A percentile compares a stretch with the other conserved stretches of the same genome.
Conservation (phyloP, 2,329 filamentous ascomycete species). For the Magnaporthiopsis incrustans region DNA sequence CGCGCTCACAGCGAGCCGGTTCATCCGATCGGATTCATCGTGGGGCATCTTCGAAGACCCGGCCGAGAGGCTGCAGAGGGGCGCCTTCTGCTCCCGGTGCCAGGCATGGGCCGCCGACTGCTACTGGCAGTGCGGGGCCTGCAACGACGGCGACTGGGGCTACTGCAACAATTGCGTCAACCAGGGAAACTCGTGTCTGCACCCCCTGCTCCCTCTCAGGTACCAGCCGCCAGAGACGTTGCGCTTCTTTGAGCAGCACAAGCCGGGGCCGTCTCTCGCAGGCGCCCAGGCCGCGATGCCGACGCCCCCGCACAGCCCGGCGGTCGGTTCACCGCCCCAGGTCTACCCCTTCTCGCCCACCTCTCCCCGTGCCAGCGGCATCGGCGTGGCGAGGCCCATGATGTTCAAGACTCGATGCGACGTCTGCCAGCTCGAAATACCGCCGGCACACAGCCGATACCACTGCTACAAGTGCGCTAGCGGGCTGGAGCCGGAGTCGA, state of each 20-base stretch:
- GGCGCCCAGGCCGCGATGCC: constrained; percentile 29
- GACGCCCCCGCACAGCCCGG: constrained; percentile 50
- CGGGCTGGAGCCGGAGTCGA: constrained; percentile 33
- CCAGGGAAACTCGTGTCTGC: constrained; percentile 70
- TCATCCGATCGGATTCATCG: constrained; percentile 23
- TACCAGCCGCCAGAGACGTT: constrained; percentile 37
- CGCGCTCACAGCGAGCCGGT: constrained; percentile 50
- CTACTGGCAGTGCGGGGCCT: constrained; percentile 82
- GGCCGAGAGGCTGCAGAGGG: constrained; percentile 59
- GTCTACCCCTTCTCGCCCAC: background rate
- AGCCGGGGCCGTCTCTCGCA: constrained; percentile 44
- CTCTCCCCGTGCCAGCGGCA: background rate
- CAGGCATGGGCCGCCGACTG: constrained; percentile 67
- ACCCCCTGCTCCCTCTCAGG: constrained; percentile 69
- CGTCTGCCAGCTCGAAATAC: constrained; percentile 65
- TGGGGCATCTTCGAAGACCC: constrained; percentile 57
- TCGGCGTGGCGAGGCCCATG: constrained; percentile 32
- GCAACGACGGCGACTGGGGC: constrained; percentile 91
- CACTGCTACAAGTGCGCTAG: constrained; percentile 73
- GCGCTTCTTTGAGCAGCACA: constrained; percentile 22
- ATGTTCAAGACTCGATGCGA: constrained; percentile 72
- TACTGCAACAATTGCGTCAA: constrained; percentile 87
- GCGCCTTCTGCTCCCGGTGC: constrained; percentile 79
- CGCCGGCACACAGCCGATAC: constrained; percentile 59
- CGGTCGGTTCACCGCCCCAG: background rate